Base-by-base conservation (phyloP, 768 basidiomycete species). In the Panellus pusillus region DNA sequence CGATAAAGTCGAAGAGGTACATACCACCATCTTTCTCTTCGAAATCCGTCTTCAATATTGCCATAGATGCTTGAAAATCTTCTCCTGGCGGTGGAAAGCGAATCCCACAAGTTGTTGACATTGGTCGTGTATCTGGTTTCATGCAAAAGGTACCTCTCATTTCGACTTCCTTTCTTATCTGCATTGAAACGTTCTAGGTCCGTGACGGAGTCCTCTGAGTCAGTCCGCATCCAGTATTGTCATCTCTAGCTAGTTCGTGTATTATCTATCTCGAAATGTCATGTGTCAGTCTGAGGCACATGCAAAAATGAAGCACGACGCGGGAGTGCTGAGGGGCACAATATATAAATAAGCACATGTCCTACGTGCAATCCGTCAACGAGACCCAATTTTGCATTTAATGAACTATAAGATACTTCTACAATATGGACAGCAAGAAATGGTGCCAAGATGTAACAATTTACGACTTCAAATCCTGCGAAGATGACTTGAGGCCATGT, bases 1-100 rank as follows among this genome's bases (percentile, higher is more conserved):
- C 41, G 93, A 96, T 63, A 85, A 87, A 68, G 89, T 98, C 47
- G 96, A 97, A 68, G 85, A 86, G 65, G 94, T 95, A 68, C 78
- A 87, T 80, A 27, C 31, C 49, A 35, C 24, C 27, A 13, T 18
- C 4, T 29, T n/a, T 36, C 11, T 36, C 12, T 52, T 41, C 18
- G 2, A 19, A 50, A 11, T 54, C 46, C 12, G 32, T 54, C 47
- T 9, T 27, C 44, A 17, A 60, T 60, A 49, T 48, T 55, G 51
- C 61, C 58, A 45, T 63, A 91, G 87, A 87, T 91, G 84, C 75
- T 96, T 50, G 91, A 91, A 60, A 85, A 88, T 59, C 77, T 97
- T 46, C 80, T 95, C 27, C 75, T 89, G 59, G 92, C 94, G 28
- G 82, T 97, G 46, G 92, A 96, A 68, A 94, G 91, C 63, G 93